Percentiles rank a stretch among this genome's conserved stretches.
Evolutionary conservation across 1,284 basidiomycete species (phyloP).

Genomic region (Hymenochaete sp.): DNA sequence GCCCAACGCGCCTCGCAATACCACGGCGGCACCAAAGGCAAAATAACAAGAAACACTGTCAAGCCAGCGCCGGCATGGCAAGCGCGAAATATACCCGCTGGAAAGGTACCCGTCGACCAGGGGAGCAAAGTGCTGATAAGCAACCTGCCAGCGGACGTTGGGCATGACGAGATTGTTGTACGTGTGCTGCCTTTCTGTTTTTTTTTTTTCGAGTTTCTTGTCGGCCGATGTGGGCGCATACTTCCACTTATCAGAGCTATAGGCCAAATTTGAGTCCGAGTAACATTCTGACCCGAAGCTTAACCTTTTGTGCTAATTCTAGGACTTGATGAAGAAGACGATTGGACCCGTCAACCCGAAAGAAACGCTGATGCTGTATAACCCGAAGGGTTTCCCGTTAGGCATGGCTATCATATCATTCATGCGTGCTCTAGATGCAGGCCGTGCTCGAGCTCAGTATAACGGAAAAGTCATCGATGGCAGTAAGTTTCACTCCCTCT

Average conservation of each 20-base stretch:
- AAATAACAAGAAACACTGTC: slow-evolving; percentile 5
- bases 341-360: slow-evolving; percentile 51
- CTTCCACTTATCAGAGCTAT: not conserved
- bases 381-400: slow-evolving; percentile 59
- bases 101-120: too few species aligned
- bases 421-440: slow-evolving; percentile 50
- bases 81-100: slow-evolving; percentile 7
- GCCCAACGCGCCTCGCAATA: not conserved
- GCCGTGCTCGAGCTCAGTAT: slow-evolving; percentile 52
- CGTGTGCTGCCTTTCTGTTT: slow-evolving; percentile 21
- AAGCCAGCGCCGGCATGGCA: slow-evolving; percentile 15
- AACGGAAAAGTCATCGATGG: slow-evolving; percentile 69
- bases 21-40: slow-evolving; percentile 14
- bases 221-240: not conserved
- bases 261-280: slow-evolving; percentile 13
- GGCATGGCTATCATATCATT: slow-evolving; percentile 69
- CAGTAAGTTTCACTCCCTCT: slow-evolving; percentile 37
- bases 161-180: slow-evolving; percentile 60
- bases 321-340: slow-evolving; percentile 68
- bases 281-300: too few species aligned
- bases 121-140: slow-evolving; percentile 67
- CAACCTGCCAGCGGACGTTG: slow-evolving; percentile 59
- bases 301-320: slow-evolving; percentile 7
- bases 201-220: not conserved
- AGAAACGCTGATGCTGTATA: slow-evolving; percentile 61